Percentiles rank a stretch among this genome's conserved stretches.
phyloP scores from a whole-genome alignment of 148 eudicot species.

The Fagopyrum tataricum region DNA sequence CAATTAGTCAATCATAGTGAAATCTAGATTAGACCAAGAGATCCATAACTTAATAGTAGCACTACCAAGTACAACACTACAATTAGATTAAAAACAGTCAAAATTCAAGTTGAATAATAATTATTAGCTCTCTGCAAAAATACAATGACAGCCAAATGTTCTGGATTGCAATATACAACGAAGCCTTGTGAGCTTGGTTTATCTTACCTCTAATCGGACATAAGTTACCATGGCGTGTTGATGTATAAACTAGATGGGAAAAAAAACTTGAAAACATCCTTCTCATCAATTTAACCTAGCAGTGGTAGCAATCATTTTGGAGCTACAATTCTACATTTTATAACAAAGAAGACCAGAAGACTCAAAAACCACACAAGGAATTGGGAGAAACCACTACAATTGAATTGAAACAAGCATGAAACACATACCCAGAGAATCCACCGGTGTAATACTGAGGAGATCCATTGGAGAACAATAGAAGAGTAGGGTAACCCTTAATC shows the following conservation, averaged over 20 bases:
- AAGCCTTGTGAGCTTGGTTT: not conserved
- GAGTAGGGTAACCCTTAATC: conserved; percentile 78
- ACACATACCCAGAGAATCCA: conserved; percentile 70
- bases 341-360: not conserved
- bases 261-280: not conserved
- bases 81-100: not conserved
- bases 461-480: conserved; percentile 71
- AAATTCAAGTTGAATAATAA: not conserved
- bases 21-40: not conserved
- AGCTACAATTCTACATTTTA: not conserved
- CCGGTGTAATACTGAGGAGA: conserved; percentile 67
- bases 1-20: not conserved
- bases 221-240: not conserved
- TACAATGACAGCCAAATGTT: not conserved
- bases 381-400: not conserved
- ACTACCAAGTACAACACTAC: not conserved
- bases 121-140: not conserved
- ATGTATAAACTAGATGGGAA: not conserved
- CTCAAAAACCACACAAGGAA: not conserved
- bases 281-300: not conserved
- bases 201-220: not conserved
- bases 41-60: not conserved
- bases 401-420: not conserved
- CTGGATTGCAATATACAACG: not conserved
- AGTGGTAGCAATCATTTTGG: not conserved